phyloP scores from a whole-genome alignment of 2,329 filamentous ascomycete species.

The Fusarium beomiforme region DNA sequence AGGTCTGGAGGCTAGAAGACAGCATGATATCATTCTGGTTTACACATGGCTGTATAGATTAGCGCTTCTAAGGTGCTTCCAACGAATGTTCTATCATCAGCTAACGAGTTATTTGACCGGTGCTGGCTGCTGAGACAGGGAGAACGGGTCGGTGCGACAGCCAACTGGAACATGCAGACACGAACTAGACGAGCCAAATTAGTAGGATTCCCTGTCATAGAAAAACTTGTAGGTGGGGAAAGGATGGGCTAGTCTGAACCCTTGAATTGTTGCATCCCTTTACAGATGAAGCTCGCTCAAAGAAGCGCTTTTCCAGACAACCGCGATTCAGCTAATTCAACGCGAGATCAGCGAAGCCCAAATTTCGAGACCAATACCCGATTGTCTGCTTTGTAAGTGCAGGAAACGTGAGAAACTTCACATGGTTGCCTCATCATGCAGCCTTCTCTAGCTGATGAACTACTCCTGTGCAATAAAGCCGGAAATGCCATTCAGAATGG shows the following conservation, averaged over 20 bases:
- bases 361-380: not conserved
- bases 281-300: not conserved
- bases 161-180: conserved; percentile 3
- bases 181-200: not conserved
- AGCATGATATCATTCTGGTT: conserved; percentile 12
- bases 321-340: not conserved
- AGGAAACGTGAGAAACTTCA: not conserved
- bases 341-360: not conserved
- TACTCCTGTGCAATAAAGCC: not conserved
- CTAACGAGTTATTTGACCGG: not conserved
- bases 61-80: conserved; percentile 31
- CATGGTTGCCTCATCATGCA: not conserved
- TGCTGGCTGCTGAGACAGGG: not conserved
- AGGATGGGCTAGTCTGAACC: not conserved
- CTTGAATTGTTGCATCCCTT: not conserved
- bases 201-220: not conserved
- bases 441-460: not conserved
- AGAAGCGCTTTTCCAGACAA: not conserved
- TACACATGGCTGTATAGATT: conserved; percentile 9
- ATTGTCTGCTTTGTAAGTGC: not conserved
- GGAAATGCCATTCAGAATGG: conserved; percentile 6
- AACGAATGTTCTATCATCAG: conserved; percentile 27
- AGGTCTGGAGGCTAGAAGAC: conserved; percentile 2
- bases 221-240: not conserved
- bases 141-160: not conserved